Percentiles rank a stretch among this genome's conserved stretches.
These are phyloP conservation scores for Arachis stenosperma DNA, from an alignment of 306 rosid genomes.

Conservation along the genomic window DNA sequence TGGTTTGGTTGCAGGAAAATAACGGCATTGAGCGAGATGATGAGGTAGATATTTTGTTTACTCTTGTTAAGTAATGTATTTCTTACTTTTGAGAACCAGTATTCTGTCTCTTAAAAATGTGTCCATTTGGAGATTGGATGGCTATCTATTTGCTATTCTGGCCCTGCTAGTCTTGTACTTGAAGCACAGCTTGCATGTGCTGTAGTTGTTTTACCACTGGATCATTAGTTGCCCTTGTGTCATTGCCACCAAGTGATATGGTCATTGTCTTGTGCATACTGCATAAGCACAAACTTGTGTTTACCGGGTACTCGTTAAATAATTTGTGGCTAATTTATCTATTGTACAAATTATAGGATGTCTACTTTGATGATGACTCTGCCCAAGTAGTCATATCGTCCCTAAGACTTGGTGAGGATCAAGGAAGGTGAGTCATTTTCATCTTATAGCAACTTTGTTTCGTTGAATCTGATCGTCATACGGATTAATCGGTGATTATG, in stretches of 20 bases:
- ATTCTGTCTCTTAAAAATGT: conserved; percentile 11
- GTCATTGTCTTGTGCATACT: background rate
- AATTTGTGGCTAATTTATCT: conserved; percentile 30
- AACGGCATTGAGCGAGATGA: conserved; percentile 80
- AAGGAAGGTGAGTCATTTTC: conserved; percentile 81
- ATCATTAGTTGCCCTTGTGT: conserved; percentile 7
- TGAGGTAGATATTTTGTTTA: conserved; percentile 62
- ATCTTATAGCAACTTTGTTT: background rate
- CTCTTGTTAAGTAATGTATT: conserved; percentile 29
- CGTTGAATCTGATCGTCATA: conserved; percentile 1
- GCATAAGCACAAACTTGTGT: conserved; percentile 12
- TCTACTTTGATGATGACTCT: conserved; percentile 95
- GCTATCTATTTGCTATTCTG: background rate
- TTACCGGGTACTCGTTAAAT: background rate
- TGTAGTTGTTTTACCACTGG: conserved; percentile 1
- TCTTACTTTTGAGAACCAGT: conserved; percentile 29
- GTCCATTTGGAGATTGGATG: conserved; percentile 6
- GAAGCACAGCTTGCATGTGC: background rate
- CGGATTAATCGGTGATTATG: conserved; percentile 17
- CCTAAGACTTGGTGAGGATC: conserved; percentile 89
- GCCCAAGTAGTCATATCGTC: conserved; percentile 97
- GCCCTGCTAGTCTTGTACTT: background rate
- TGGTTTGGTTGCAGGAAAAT: conserved; percentile 69
- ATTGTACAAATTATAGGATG: conserved; percentile 64
- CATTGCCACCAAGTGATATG: background rate